phyloP scores from a whole-genome alignment of 2,329 filamentous ascomycete genomes.

The Penicillium griseofulvum region DNA sequence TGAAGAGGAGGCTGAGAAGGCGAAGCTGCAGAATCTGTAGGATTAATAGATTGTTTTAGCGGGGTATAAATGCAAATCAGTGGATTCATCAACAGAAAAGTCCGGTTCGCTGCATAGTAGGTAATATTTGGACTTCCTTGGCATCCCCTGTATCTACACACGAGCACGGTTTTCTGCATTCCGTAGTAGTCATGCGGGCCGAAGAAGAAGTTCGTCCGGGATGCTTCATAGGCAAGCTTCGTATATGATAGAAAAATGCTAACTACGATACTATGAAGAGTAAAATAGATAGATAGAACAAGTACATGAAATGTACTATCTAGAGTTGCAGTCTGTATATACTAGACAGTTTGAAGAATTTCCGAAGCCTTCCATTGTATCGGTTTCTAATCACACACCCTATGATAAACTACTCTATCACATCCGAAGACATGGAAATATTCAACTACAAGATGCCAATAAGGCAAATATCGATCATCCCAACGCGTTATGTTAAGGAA shows the following conservation, averaged over 20 bases:
- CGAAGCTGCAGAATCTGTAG: neutral
- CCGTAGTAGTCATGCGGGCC: neutral
- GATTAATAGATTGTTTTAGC: neutral
- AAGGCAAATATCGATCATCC: neutral
- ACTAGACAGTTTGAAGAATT: neutral
- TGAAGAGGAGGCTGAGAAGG: constrained; percentile 10
- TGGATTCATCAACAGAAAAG: neutral
- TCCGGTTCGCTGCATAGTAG: neutral
- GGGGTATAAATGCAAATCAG: neutral
- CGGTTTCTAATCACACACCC: too few species aligned
- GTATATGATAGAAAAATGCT: neutral
- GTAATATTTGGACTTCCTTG: neutral
- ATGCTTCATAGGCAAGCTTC: neutral
- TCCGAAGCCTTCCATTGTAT: neutral
- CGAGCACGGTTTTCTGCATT: neutral
- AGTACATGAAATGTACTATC: neutral
- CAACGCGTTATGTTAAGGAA: neutral
- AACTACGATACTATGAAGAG: neutral
- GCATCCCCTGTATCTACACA: neutral
- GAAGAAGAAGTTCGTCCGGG: neutral
- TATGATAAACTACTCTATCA: neutral
- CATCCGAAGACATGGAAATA: neutral
- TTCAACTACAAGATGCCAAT: neutral
- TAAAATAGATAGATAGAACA: neutral
- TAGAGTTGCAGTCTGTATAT: neutral